These are phyloP conservation scores for Yueomyces sp. DNA, from an alignment of 805 yeast genomes.

Conservation along the genomic window DNA sequence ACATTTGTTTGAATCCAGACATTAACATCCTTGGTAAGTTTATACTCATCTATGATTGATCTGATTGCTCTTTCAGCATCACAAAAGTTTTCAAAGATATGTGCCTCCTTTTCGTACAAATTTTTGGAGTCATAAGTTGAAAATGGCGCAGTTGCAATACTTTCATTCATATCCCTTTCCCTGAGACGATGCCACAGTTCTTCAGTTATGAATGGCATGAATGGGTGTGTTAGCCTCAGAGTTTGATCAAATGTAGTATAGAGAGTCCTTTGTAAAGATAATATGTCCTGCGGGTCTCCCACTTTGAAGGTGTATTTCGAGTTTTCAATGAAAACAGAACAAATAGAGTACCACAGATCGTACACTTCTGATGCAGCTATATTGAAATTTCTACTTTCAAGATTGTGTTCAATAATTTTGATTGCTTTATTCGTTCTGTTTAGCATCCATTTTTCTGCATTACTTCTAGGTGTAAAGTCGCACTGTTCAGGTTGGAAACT, in stretches of 20 bases:
- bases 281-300: constrained; percentile 67
- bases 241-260: neutral
- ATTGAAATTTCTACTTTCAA: constrained; percentile 78
- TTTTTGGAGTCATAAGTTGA: constrained; percentile 54
- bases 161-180: constrained; percentile 13
- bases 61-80: constrained; percentile 84
- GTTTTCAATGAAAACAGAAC: constrained; percentile 96
- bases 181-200: constrained; percentile 88
- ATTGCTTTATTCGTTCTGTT: constrained; percentile 63
- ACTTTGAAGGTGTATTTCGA: constrained; percentile 80
- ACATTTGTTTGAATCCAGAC: constrained; percentile 48
- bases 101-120: constrained; percentile 49
- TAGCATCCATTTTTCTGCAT: constrained; percentile 91
- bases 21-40: constrained; percentile 76
- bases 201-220: constrained; percentile 93
- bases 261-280: constrained; percentile 80
- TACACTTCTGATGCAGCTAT: constrained; percentile 73
- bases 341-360: constrained; percentile 85
- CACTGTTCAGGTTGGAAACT: constrained; percentile 25
- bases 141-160: constrained; percentile 70
- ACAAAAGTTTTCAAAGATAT: constrained; percentile 71
- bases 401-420: constrained; percentile 40
- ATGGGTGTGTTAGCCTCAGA: constrained; percentile 57
- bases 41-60: constrained; percentile 82
- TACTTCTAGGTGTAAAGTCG: constrained; percentile 38